Percentiles rank a stretch among this genome's conserved stretches.
Conservation (phyloP, 192 early-diverging fungal species). For the Glomus cerebriforme region DNA sequence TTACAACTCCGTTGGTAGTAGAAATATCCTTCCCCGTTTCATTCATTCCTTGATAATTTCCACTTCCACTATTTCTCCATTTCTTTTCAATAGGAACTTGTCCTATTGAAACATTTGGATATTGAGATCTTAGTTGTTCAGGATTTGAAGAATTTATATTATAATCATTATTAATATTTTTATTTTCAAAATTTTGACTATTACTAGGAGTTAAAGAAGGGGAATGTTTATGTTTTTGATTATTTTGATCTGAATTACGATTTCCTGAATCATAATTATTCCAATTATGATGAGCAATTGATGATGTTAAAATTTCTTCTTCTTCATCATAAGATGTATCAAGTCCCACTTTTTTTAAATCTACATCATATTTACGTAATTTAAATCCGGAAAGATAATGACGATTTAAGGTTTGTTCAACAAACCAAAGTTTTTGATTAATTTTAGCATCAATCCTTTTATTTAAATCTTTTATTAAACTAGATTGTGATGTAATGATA, state of each 20-base stretch:
- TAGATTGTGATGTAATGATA: not conserved
- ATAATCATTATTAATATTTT: not conserved
- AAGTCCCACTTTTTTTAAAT: not conserved
- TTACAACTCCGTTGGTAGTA: no score
- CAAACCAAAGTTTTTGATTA: not conserved
- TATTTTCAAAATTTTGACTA: no score
- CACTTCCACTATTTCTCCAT: not conserved
- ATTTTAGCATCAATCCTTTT: not conserved
- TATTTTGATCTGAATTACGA: not conserved
- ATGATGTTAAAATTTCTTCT: not conserved
- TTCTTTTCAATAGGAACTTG: not conserved
- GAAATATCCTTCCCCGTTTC: no score
- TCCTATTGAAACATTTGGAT: not conserved
- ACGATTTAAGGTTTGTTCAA: not conserved
- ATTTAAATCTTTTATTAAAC: not conserved
- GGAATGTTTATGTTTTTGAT: not conserved
- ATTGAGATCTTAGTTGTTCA: not conserved
- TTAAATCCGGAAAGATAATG: slow-evolving; percentile 5
- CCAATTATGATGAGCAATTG: not conserved
- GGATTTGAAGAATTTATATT: not conserved
- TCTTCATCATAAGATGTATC: not conserved
- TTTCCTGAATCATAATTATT: not conserved
- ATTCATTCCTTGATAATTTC: not conserved
- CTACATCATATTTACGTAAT: not conserved
- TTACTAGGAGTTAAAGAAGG: not conserved